A percentile compares a stretch with the other conserved stretches of the same genome.
These are phyloP conservation scores for Aspergillus unguis DNA, from an alignment of 2,329 filamentous ascomycete species.

Conservation along the genomic window DNA sequence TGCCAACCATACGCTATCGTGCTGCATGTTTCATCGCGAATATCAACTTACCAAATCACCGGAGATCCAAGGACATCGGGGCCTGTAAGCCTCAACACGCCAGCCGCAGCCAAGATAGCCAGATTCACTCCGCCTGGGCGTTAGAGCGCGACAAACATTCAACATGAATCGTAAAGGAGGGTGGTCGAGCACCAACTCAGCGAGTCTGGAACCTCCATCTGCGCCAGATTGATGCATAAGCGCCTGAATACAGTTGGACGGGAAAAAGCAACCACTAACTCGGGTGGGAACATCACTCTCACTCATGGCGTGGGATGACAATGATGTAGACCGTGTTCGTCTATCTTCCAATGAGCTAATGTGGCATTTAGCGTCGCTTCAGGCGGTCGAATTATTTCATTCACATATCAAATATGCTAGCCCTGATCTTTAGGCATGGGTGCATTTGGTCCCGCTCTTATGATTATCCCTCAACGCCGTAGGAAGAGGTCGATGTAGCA, in stretches of 20 bases:
- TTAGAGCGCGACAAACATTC: background rate
- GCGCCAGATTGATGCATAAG: constrained; percentile 10
- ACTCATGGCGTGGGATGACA: background rate
- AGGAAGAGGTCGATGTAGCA: too few relatives aligned
- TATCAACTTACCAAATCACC: background rate
- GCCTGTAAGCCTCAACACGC: constrained; percentile 11
- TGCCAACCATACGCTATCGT: too few relatives aligned
- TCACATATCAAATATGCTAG: constrained; percentile 1
- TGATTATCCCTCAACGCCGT: background rate
- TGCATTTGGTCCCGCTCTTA: constrained; percentile 10
- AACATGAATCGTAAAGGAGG: constrained; percentile 5
- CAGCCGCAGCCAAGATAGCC: constrained; percentile 14
- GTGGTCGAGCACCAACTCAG: constrained; percentile 17
- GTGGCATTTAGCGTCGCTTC: constrained; percentile 8
- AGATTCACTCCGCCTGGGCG: background rate
- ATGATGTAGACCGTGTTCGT: background rate
- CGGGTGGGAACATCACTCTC: background rate
- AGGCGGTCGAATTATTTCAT: constrained; percentile 6
- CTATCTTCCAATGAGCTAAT: background rate
- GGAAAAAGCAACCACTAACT: constrained; percentile 1
- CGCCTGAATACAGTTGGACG: constrained; percentile 9
- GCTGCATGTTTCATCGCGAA: too few relatives aligned
- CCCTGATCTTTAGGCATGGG: constrained; percentile 16
- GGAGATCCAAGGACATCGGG: background rate
- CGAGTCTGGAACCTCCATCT: constrained; percentile 12